These are phyloP conservation scores for Cadophora sp. DNA, from an alignment of 2,329 filamentous ascomycete species.

Conservation along the genomic window DNA sequence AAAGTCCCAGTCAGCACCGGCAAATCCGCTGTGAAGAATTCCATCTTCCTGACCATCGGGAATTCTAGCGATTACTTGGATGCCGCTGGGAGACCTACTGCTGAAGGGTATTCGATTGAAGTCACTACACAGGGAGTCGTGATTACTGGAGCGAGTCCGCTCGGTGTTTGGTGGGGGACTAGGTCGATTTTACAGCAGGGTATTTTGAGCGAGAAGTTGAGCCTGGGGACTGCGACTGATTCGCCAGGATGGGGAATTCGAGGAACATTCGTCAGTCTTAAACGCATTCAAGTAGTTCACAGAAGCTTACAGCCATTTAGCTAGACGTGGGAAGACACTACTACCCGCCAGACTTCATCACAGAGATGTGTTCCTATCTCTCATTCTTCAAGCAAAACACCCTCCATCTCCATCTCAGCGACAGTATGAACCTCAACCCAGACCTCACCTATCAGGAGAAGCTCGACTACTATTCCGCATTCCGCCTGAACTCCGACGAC, in stretches of 20 bases:
- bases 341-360: conserved; percentile 59
- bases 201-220: conserved; percentile 48
- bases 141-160: conserved; percentile 58
- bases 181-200: conserved; percentile 60
- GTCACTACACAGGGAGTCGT: conserved; percentile 49
- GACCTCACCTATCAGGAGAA: conserved; percentile 52
- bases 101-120: conserved; percentile 56
- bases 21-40: conserved; percentile 25
- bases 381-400: conserved; percentile 67
- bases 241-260: conserved; percentile 57
- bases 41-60: conserved; percentile 56
- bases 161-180: conserved; percentile 65
- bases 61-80: conserved; percentile 50
- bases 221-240: conserved; percentile 53
- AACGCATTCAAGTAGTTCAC: not conserved
- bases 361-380: conserved; percentile 64
- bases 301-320: conserved; percentile 30
- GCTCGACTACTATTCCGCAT: conserved; percentile 59
- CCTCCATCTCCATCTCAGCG: conserved; percentile 63
- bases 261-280: conserved; percentile 50
- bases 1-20: conserved; percentile 42
- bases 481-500: conserved; percentile 58
- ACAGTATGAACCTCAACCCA: conserved; percentile 60
- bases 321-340: conserved; percentile 62
- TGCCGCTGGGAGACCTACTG: conserved; percentile 53